A percentile compares a stretch with the other conserved stretches of the same genome.
These are phyloP conservation scores for Citropsis articulata DNA, from an alignment of 345 rosid genomes.

Conservation along the genomic window DNA sequence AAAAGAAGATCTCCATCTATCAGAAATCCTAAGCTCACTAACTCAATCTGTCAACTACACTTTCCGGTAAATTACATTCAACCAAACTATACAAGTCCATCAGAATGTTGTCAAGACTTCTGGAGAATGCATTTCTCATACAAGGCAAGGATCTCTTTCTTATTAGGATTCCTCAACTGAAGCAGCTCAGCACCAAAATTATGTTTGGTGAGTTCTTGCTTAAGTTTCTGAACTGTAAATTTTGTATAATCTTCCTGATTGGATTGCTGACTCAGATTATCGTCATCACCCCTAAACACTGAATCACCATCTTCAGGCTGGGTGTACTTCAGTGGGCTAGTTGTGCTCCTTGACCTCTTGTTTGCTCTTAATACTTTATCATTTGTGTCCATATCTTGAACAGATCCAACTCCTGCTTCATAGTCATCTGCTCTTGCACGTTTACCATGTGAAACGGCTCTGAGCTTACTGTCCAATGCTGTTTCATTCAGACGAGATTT, in stretches of 20 bases:
- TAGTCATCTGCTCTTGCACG: conserved; percentile 56
- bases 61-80: conserved; percentile 18
- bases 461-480: conserved; percentile 77
- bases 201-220: conserved; percentile 84
- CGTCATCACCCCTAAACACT: conserved; percentile 56
- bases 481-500: conserved; percentile 80
- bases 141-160: conserved; percentile 78
- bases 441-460: conserved; percentile 70
- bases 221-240: conserved; percentile 72
- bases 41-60: conserved; percentile 9
- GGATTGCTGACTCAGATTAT: conserved; percentile 52
- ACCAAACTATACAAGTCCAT: conserved; percentile 33
- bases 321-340: conserved; percentile 45
- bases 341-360: conserved; percentile 66
- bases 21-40: not conserved
- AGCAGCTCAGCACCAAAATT: conserved; percentile 81
- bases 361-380: conserved; percentile 46
- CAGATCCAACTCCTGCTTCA: conserved; percentile 66
- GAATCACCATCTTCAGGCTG: conserved; percentile 71
- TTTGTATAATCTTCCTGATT: conserved; percentile 70
- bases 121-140: conserved; percentile 74
- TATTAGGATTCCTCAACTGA: conserved; percentile 64
- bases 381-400: conserved; percentile 47
- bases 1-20: not conserved
- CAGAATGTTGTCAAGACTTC: conserved; percentile 34